A percentile compares a stretch with the other conserved stretches of the same genome.
Evolutionary conservation across 2,329 filamentous ascomycete species (phyloP).

Genomic region (Colletotrichum liaoningense): DNA sequence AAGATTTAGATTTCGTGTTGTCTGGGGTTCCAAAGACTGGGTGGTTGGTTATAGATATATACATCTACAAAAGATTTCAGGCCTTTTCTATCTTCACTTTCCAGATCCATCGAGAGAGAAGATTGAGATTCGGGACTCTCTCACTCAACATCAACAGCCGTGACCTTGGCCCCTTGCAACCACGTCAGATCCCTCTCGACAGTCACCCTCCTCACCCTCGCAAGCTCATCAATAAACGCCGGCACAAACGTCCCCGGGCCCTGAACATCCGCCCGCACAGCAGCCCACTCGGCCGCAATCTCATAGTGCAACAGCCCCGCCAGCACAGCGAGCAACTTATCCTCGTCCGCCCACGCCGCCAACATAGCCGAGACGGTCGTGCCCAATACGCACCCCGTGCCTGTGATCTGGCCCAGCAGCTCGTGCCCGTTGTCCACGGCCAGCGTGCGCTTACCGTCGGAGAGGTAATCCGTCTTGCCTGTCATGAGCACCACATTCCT

Average conservation of each 20-base stretch:
- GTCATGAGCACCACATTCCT: conserved; percentile 85
- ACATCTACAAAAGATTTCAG: not conserved
- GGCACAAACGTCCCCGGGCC: conserved; percentile 91
- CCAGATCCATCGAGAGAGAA: not conserved
- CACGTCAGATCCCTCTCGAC: conserved; percentile 60
- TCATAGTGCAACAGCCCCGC: conserved; percentile 84
- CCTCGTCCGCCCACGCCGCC: conserved; percentile 68
- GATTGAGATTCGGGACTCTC: not conserved
- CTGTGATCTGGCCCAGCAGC: conserved; percentile 77
- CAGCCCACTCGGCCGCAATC: conserved; percentile 75
- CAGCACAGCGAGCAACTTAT: conserved; percentile 78
- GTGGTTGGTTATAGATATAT: not conserved
- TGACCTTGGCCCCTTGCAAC: conserved; percentile 63
- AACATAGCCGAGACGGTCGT: conserved; percentile 83
- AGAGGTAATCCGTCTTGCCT: conserved; percentile 80
- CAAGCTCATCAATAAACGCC: conserved; percentile 81
- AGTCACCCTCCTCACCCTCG: conserved; percentile 60
- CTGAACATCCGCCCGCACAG: conserved; percentile 71
- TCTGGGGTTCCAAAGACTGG: not conserved
- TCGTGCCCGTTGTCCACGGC: conserved; percentile 82
- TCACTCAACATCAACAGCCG: conserved; percentile 46
- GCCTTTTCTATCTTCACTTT: no score
- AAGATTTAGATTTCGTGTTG: conserved; percentile 56
- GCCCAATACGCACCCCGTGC: conserved; percentile 87
- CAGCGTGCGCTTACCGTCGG: conserved; percentile 77